Base-by-base conservation (phyloP, 371 early-diverging fungal species). In the Spraguea lophii region DNA sequence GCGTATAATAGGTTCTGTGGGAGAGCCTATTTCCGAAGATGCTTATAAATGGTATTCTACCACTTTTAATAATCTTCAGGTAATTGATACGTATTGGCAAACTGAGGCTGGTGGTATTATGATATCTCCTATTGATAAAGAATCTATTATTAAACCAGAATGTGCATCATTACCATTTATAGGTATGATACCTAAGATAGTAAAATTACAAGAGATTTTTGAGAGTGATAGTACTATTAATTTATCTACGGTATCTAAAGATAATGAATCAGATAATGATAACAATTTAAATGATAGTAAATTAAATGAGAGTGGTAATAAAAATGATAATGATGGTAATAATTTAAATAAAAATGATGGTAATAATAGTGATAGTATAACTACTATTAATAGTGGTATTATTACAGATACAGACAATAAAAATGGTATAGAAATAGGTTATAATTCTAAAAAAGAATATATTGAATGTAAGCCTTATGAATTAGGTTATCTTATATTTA, bases 31-130 rank as follows among this genome's bases (percentile, higher is more conserved):
- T 65, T 85, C 90, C 60, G 78, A 81, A 26, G 86, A 88, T 52
- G 88, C 93, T 9, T 89, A 90, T 85, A 68, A 78, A 42, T 93
- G 92, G 92, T 91, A 86, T 73, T 71, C 80, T 63, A 75, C 78
- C 19, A 75, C 79, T 23, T 85, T 92, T 26, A 89, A 88, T 21
- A 75, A 80, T 45, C 81, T 85, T 59, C 80, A 85, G 1, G 74
- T 94, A 3, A 84, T 94, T 9, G 94, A 94, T 69, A 89, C 90
- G 6, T 88, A 86, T 73, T 85, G 84, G 84, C 83, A 85, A 45
- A 85, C 87, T 0, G 93, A 93, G 70, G 86, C 91, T 1, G 94
- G 94, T 15, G 83, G 84, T 10, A 80, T 85, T 45, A 76, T 91
- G 39, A 66, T 94, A 42, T 78, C 86, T 0, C 89, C 92, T 26